Evolutionary conservation across 2,329 filamentous ascomycete genomes (phyloP).

Genomic region (Penicillium sp.): DNA sequence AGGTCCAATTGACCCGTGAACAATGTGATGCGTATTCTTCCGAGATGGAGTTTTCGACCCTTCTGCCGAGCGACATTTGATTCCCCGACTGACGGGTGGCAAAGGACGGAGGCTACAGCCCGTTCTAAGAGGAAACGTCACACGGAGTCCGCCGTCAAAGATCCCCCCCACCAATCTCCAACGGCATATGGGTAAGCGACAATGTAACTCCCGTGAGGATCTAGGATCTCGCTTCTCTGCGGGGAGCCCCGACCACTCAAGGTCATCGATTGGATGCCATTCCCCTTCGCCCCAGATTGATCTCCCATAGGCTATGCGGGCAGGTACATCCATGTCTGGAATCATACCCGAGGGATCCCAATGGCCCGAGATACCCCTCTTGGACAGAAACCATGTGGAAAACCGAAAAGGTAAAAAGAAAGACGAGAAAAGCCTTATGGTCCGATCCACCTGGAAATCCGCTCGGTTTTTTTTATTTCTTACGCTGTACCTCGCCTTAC

Average conservation of each 20-base stretch:
- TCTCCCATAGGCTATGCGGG: slow-evolving; percentile 3
- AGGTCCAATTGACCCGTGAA: slow-evolving; percentile 5
- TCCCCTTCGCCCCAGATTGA: slow-evolving; percentile 3
- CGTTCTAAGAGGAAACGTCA: slow-evolving; percentile 2
- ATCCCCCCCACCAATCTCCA: slow-evolving; percentile 2
- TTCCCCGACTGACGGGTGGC: slow-evolving; percentile 4
- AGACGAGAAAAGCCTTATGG: slow-evolving; percentile 1
- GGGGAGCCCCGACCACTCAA: slow-evolving; percentile 4
- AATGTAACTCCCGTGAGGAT: slow-evolving; percentile 10
- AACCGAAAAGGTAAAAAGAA: background rate
- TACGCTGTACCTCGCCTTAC: background rate
- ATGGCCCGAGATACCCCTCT: slow-evolving; percentile 10
- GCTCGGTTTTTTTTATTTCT: background rate
- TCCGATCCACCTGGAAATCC: slow-evolving; percentile 1
- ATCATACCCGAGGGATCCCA: slow-evolving; percentile 10
- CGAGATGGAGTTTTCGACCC: background rate
- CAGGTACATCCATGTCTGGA: slow-evolving; percentile 3
- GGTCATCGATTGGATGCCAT: slow-evolving; percentile 2
- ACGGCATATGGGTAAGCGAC: background rate
- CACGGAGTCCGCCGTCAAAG: slow-evolving; percentile 10
- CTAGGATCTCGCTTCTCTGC: slow-evolving; percentile 11
- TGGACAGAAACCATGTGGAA: background rate
- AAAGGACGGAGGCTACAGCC: background rate
- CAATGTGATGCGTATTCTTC: background rate
- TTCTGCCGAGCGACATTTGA: slow-evolving; percentile 3